phyloP scores from a whole-genome alignment of 2,329 filamentous ascomycete genomes.

The Macrophomina pseudophaseolina region DNA sequence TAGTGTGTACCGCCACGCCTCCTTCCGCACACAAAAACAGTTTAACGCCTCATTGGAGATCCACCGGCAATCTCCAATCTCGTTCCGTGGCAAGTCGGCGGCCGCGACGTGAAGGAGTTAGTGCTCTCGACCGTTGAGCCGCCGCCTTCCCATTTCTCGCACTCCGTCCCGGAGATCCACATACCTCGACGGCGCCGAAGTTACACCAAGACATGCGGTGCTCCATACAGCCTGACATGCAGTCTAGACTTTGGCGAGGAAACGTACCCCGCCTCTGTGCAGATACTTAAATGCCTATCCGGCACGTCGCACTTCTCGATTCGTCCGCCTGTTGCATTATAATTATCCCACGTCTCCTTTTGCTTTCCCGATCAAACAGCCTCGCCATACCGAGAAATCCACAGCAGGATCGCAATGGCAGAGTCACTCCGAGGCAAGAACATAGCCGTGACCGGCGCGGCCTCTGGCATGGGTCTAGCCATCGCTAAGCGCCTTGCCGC shows the following conservation, averaged over 20 bases:
- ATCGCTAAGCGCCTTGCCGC: not conserved
- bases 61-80: no score
- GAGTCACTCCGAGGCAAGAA: slow-evolving; percentile 37
- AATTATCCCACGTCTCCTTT: not conserved
- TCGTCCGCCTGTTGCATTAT: not conserved
- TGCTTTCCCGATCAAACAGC: no score
- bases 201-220: not conserved
- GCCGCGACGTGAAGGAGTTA: no score
- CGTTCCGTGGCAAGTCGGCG: no score
- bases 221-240: not conserved
- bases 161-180: no score
- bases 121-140: no score
- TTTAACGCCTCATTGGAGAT: no score
- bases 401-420: not conserved
- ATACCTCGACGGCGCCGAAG: not conserved
- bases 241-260: no score
- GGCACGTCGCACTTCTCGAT: not conserved
- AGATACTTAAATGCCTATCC: not conserved
- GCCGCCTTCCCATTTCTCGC: no score
- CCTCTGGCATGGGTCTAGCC: slow-evolving; percentile 37
- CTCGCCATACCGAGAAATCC: no score
- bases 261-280: not conserved
- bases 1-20: not conserved
- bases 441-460: slow-evolving; percentile 40
- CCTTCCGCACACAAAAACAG: not conserved